A percentile compares a stretch with the other conserved stretches of the same genome.
Evolutionary conservation across 202 grass and related monocot genomes (phyloP).

Genomic region (Carex arenaria): DNA sequence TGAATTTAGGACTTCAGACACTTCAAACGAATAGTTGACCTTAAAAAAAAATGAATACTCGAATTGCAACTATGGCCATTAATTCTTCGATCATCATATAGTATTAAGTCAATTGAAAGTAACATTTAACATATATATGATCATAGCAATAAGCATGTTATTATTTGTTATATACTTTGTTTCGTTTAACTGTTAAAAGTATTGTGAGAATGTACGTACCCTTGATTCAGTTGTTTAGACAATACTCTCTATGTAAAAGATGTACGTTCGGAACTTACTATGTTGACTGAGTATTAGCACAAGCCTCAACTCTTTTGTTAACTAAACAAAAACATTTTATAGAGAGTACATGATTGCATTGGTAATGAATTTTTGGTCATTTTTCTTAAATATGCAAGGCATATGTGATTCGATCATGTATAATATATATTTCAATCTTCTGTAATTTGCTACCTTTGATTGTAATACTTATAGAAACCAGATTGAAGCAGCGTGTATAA

Average conservation of each 20-base stretch:
- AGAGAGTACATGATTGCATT: not conserved
- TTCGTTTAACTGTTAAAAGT: too few species aligned
- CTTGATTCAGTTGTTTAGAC: too few species aligned
- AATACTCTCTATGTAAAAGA: too few species aligned
- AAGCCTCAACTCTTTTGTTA: not conserved
- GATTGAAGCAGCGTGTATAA: not conserved
- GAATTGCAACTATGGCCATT: too few species aligned
- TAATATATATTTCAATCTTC: not conserved
- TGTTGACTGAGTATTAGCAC: not conserved
- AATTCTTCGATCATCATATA: too few species aligned
- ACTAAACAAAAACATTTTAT: not conserved
- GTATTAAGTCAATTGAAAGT: too few species aligned
- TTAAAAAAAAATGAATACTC: too few species aligned
- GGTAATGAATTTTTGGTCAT: not conserved
- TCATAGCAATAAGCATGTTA: too few species aligned
- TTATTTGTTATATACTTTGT: too few species aligned
- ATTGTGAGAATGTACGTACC: too few species aligned
- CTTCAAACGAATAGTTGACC: not conserved
- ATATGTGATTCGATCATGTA: not conserved
- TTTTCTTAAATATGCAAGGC: not conserved
- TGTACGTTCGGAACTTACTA: not conserved
- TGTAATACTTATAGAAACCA: not conserved
- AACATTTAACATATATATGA: too few species aligned
- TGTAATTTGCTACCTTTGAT: not conserved
- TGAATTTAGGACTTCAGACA: not conserved